Percentiles rank a stretch among this genome's conserved stretches.
phyloP scores from a whole-genome alignment of 164 flowering plant genomes.

The Nymphaea colorata region DNA sequence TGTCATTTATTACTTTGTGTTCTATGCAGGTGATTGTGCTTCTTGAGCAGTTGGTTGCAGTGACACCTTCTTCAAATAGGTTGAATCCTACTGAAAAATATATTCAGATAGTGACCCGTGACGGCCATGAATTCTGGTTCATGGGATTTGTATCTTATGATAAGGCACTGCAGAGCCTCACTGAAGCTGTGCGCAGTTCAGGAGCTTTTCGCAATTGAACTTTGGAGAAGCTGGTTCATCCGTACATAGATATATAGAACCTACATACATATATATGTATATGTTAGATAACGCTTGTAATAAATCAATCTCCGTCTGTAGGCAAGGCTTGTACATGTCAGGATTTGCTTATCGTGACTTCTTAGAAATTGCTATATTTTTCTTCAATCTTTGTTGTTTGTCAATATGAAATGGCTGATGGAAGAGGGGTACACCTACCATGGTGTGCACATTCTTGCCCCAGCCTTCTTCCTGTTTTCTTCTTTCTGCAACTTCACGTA shows the following conservation, averaged over 20 bases:
- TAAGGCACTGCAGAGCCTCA: conserved; percentile 36
- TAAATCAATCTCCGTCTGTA: too few relatives aligned
- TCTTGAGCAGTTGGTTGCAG: conserved; percentile 9
- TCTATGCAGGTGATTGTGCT: conserved; percentile 7
- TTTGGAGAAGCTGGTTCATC: background rate
- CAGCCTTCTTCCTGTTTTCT: too few relatives aligned
- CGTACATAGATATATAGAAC: too few relatives aligned
- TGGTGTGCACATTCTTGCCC: too few relatives aligned
- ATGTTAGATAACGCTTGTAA: too few relatives aligned
- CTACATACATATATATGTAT: too few relatives aligned
- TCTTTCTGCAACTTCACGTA: too few relatives aligned
- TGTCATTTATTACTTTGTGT: too few relatives aligned
- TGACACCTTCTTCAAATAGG: conserved; percentile 10
- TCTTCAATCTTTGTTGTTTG: too few relatives aligned
- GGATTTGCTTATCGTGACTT: too few relatives aligned
- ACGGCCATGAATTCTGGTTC: conserved; percentile 61
- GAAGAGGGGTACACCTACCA: background rate
- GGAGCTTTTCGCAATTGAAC: background rate
- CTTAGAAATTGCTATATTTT: too few relatives aligned
- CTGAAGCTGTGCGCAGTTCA: conserved; percentile 3
- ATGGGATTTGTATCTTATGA: conserved; percentile 59
- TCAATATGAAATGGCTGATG: background rate
- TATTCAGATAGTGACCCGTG: conserved; percentile 34
- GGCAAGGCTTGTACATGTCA: too few relatives aligned
- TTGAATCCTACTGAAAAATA: conserved; percentile 29